These are phyloP conservation scores for Tolypocladium ovalisporum DNA, from an alignment of 2,329 filamentous ascomycete species.

Conservation along the genomic window DNA sequence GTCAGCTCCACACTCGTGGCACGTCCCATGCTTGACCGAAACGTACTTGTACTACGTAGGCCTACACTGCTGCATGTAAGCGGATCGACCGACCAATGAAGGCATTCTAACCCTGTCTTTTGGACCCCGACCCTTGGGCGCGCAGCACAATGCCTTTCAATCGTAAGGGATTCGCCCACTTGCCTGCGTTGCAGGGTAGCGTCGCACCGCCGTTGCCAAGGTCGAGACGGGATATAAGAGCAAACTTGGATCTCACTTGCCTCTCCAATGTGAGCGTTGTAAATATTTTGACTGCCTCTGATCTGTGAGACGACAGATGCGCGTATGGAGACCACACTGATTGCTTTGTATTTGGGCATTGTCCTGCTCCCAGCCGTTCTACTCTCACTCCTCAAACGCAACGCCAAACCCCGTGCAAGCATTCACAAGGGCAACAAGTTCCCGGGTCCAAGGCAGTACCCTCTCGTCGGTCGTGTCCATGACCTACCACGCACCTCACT, in stretches of 20 bases:
- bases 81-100: background rate
- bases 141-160: too few relatives aligned
- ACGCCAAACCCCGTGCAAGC: background rate
- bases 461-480: background rate
- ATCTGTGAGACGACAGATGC: background rate
- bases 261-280: background rate
- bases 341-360: background rate
- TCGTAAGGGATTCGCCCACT: too few relatives aligned
- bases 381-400: background rate
- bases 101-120: background rate
- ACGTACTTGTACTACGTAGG: too few relatives aligned
- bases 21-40: background rate
- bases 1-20: background rate
- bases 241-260: background rate
- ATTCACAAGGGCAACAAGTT: background rate
- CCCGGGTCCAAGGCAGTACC: background rate
- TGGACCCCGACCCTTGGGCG: background rate
- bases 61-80: background rate
- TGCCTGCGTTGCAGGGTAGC: background rate
- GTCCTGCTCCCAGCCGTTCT: background rate
- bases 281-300: background rate
- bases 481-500: background rate
- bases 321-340: background rate
- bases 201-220: background rate
- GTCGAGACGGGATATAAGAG: background rate